phyloP scores from a whole-genome alignment of 257 asterid species.

The Gynochthodes officinalis region DNA sequence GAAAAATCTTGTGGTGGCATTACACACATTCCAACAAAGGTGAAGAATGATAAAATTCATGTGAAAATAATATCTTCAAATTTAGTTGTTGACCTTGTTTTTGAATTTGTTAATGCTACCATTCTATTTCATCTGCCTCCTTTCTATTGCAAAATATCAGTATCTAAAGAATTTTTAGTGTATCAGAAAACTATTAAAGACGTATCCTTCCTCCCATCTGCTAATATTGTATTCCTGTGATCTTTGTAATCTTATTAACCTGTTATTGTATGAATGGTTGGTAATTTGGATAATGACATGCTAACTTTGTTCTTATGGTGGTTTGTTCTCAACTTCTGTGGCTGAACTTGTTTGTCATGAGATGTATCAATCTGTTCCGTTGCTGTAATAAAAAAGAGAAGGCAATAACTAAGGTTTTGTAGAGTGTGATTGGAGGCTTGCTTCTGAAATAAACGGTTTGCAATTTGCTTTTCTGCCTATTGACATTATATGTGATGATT shows the following conservation, averaged over 20 bases:
- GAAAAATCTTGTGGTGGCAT: background rate
- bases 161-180: no score
- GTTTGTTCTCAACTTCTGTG: background rate
- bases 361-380: background rate
- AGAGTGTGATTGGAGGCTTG: background rate
- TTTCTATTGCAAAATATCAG: no score
- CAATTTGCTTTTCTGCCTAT: background rate
- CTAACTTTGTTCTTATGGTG: background rate
- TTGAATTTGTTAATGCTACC: background rate
- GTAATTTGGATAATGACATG: background rate
- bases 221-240: no score
- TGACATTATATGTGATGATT: background rate
- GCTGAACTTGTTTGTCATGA: background rate
- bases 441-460: background rate
- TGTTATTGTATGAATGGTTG: background rate
- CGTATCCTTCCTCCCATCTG: background rate
- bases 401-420: background rate
- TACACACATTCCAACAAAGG: background rate
- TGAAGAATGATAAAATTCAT: background rate
- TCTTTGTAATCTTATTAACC: background rate
- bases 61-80: background rate
- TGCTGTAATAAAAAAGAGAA: background rate
- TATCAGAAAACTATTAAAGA: background rate
- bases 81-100: no score
- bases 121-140: background rate